Conservation (phyloP, 1,284 basidiomycete genomes). For the Heterobasidion annosum region DNA sequence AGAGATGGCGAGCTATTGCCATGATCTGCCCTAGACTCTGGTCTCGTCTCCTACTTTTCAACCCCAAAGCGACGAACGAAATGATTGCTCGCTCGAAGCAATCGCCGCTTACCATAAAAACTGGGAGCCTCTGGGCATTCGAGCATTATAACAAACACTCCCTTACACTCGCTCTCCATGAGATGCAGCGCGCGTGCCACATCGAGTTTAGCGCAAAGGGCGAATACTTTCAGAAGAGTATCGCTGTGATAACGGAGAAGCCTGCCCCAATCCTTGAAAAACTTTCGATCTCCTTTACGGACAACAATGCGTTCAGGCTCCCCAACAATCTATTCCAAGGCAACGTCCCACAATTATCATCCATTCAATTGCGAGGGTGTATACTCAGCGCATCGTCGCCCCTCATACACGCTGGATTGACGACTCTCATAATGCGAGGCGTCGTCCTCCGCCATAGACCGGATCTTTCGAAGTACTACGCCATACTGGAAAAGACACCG, state of each 20-base stretch:
- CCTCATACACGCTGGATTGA: not conserved
- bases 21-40: not conserved
- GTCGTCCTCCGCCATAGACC: not conserved
- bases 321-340: not conserved
- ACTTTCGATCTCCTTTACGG: not conserved
- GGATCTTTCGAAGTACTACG: not conserved
- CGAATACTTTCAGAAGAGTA: not conserved
- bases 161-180: not conserved
- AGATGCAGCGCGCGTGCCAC: not conserved
- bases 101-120: not conserved
- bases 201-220: not conserved
- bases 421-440: not conserved
- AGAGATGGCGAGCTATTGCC: not conserved
- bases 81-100: not conserved
- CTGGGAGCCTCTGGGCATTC: not conserved
- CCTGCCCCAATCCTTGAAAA: not conserved
- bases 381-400: not conserved
- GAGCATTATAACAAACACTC: not conserved
- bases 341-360: not conserved
- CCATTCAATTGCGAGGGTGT: not conserved
- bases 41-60: not conserved
- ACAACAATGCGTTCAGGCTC: not conserved
- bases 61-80: not conserved
- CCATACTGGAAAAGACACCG: not conserved
- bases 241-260: not conserved